Percentiles rank a stretch among this genome's conserved stretches.
These are phyloP conservation scores for Phytophthora cactorum DNA, from an alignment of 352 stramenopile species.

Conservation along the genomic window DNA sequence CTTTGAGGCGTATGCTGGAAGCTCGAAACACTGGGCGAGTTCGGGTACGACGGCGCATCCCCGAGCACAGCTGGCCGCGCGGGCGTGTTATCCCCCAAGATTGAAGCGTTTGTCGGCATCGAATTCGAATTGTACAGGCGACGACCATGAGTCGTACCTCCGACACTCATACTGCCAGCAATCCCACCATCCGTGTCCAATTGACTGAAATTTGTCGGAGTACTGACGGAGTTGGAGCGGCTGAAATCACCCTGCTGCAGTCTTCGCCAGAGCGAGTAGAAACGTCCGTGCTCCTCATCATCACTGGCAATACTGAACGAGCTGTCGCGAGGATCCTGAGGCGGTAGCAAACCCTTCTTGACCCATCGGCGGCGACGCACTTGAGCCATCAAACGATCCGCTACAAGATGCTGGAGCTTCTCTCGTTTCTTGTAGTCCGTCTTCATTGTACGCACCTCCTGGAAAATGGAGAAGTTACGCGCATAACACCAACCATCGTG, in stretches of 20 bases:
- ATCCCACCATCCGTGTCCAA: slow-evolving; percentile 37
- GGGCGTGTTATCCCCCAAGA: slow-evolving; percentile 41
- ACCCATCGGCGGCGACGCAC: slow-evolving; percentile 83
- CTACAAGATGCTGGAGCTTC: slow-evolving; percentile 87
- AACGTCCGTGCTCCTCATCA: slow-evolving; percentile 71
- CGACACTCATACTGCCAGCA: slow-evolving; percentile 28
- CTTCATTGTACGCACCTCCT: slow-evolving; percentile 81
- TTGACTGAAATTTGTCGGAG: slow-evolving; percentile 44
- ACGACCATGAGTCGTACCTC: slow-evolving; percentile 26
- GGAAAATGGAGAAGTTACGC: slow-evolving; percentile 89
- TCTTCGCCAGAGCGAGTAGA: slow-evolving; percentile 73
- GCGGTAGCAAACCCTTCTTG: slow-evolving; percentile 59
- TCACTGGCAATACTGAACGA: slow-evolving; percentile 67
- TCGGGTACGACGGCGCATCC: slow-evolving; percentile 64
- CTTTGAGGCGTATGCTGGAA: slow-evolving; percentile 62
- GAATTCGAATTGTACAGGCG: slow-evolving; percentile 39
- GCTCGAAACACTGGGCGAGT: slow-evolving; percentile 61
- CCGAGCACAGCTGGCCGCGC: slow-evolving; percentile 44
- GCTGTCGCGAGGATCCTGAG: slow-evolving; percentile 48
- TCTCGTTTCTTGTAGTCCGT: slow-evolving; percentile 82
- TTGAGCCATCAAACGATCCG: slow-evolving; percentile 84
- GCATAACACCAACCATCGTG: slow-evolving; percentile 89
- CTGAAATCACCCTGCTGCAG: slow-evolving; percentile 71
- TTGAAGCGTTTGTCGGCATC: slow-evolving; percentile 41
- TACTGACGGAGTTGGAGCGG: slow-evolving; percentile 72